These are phyloP conservation scores for Chrysopogon serrulatus DNA, from an alignment of 176 grass and related monocot species.

Conservation along the genomic window DNA sequence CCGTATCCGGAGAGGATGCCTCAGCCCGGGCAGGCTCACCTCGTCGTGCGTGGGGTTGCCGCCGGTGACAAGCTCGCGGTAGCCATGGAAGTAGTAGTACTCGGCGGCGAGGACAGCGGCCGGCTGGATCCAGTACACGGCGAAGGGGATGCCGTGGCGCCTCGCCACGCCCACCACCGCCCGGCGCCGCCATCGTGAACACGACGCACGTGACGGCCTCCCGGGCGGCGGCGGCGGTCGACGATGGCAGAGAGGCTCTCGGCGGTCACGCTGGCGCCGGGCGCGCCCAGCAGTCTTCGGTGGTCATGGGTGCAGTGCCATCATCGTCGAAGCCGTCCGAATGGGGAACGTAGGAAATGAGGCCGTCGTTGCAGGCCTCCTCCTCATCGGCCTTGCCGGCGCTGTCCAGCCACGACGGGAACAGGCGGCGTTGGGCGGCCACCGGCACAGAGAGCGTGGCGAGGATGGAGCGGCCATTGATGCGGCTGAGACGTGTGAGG, in stretches of 20 bases:
- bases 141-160: slow-evolving; percentile 2
- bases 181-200: background rate
- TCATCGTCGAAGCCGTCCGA: slow-evolving; percentile 19
- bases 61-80: background rate
- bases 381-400: too few relatives aligned
- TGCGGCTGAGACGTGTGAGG: too few relatives aligned
- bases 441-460: too few relatives aligned
- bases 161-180: slow-evolving; percentile 14
- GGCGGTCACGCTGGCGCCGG: background rate
- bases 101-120: slow-evolving; percentile 24
- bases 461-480: too few relatives aligned
- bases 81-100: slow-evolving; percentile 56
- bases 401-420: too few relatives aligned
- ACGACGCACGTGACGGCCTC: slow-evolving; percentile 40
- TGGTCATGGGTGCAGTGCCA: background rate
- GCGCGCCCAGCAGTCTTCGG: background rate
- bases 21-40: slow-evolving; percentile 26
- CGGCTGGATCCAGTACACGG: slow-evolving; percentile 54
- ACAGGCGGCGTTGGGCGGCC: too few relatives aligned
- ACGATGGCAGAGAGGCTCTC: slow-evolving; percentile 24
- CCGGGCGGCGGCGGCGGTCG: background rate
- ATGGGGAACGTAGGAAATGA: slow-evolving; percentile 15
- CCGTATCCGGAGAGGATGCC: background rate
- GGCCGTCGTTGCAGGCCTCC: background rate
- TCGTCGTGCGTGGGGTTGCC: background rate